Evolutionary conservation across 306 rosid species (phyloP).

Genomic region (Fagus sylvatica): DNA sequence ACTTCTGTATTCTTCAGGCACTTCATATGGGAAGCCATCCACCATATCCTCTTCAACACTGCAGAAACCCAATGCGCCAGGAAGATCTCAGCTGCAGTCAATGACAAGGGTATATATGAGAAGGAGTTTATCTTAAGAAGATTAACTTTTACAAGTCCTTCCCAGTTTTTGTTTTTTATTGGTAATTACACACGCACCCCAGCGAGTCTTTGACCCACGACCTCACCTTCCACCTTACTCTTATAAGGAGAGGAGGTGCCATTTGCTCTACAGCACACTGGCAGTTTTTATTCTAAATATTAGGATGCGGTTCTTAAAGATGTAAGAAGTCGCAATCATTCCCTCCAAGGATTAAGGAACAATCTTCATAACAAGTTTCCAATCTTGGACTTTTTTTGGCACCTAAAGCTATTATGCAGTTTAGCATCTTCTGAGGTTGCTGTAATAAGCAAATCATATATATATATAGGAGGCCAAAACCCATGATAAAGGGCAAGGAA

Average conservation of each 20-base stretch:
- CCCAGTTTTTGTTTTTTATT: slow-evolving; percentile 26
- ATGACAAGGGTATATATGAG: slow-evolving; percentile 94
- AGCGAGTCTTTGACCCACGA: no score
- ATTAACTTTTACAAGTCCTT: slow-evolving; percentile 45
- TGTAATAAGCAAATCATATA: background rate
- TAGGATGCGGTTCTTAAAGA: slow-evolving; percentile 24
- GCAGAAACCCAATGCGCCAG: slow-evolving; percentile 99
- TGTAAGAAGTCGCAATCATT: slow-evolving; percentile 19
- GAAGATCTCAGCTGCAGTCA: slow-evolving; percentile 99
- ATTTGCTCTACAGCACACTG: no score
- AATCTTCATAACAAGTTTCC: background rate
- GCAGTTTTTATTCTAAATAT: slow-evolving; percentile 26
- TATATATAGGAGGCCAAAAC: background rate
- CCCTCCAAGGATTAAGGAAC: slow-evolving; percentile 1
- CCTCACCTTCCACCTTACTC: no score
- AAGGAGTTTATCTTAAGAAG: slow-evolving; percentile 48
- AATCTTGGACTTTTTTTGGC: background rate
- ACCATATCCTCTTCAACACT: slow-evolving; percentile 99
- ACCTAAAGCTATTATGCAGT: background rate
- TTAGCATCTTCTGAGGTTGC: background rate
- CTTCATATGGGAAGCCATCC: slow-evolving; percentile 87
- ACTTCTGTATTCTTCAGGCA: slow-evolving; percentile 79
- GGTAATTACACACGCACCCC: no score
- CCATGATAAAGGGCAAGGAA: background rate
- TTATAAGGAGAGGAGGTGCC: no score